These are phyloP conservation scores for Aureobasidium pullulans DNA, from an alignment of 2,329 filamentous ascomycete species.

Conservation along the genomic window DNA sequence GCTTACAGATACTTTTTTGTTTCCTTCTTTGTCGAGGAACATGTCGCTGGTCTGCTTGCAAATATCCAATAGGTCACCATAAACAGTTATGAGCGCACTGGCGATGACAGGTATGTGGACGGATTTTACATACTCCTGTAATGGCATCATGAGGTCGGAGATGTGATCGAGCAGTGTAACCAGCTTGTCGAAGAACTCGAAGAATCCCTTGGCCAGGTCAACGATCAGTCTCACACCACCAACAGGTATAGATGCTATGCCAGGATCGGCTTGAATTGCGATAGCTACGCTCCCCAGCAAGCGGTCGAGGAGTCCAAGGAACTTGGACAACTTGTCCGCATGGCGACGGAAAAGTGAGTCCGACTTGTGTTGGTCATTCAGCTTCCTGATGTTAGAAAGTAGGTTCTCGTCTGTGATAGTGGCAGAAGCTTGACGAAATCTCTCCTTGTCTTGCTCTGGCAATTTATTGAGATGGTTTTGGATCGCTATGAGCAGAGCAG, in stretches of 20 bases:
- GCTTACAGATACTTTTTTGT: not conserved
- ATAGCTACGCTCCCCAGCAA: not conserved
- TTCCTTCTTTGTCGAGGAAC: not conserved
- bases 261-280: not conserved
- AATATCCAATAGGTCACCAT: not conserved
- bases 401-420: not conserved
- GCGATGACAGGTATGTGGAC: not conserved
- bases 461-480: not conserved
- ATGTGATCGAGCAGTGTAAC: not conserved
- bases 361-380: not conserved
- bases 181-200: not conserved
- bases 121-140: not conserved
- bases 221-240: not conserved
- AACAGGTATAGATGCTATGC: not conserved
- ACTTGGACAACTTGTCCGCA: not conserved
- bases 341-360: not conserved
- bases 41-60: not conserved
- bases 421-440: not conserved
- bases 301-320: not conserved
- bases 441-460: not conserved
- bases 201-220: not conserved
- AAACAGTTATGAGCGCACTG: not conserved
- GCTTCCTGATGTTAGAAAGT: not conserved
- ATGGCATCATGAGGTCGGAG: not conserved
- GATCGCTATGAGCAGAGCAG: not conserved